Evolutionary conservation across 495 filamentous ascomycete species (phyloP).

Genomic region (Lepraria neglecta): DNA sequence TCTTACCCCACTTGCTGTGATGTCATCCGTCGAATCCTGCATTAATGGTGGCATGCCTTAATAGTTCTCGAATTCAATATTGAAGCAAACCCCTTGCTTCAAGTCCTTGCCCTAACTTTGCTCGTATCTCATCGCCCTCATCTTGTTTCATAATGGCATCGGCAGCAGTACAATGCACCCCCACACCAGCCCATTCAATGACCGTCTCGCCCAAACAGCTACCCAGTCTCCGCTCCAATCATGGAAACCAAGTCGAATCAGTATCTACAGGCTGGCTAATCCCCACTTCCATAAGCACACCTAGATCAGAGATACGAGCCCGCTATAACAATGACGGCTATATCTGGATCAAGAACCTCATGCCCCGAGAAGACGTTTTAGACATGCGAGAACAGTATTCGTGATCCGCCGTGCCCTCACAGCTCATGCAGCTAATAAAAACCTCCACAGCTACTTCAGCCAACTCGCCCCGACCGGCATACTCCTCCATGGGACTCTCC

Average conservation of each 20-base stretch:
- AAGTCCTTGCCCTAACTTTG: not conserved
- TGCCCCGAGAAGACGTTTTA: conserved; percentile 53
- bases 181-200: not conserved
- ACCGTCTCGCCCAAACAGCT: not conserved
- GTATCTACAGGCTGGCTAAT: conserved; percentile 16
- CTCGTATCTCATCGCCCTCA: not conserved
- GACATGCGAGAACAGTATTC: conserved; percentile 40
- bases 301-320: conserved; percentile 39
- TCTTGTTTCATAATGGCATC: conserved; percentile 4
- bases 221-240: conserved; percentile 11
- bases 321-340: conserved; percentile 54
- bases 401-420: not conserved
- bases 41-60: not conserved
- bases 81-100: not conserved
- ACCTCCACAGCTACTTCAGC: conserved; percentile 45
- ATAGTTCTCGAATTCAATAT: not conserved
- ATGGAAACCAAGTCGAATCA: conserved; percentile 8
- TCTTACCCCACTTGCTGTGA: conserved; percentile 6
- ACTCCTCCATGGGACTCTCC: conserved; percentile 42
- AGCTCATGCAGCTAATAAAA: not conserved
- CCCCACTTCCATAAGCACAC: conserved; percentile 31
- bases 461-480: conserved; percentile 50
- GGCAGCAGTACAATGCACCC: not conserved
- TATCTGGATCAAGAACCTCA: conserved; percentile 52
- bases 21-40: not conserved